Evolutionary conservation across 2,329 filamentous ascomycete genomes (phyloP).

Genomic region (Sphaceloma murrayae): DNA sequence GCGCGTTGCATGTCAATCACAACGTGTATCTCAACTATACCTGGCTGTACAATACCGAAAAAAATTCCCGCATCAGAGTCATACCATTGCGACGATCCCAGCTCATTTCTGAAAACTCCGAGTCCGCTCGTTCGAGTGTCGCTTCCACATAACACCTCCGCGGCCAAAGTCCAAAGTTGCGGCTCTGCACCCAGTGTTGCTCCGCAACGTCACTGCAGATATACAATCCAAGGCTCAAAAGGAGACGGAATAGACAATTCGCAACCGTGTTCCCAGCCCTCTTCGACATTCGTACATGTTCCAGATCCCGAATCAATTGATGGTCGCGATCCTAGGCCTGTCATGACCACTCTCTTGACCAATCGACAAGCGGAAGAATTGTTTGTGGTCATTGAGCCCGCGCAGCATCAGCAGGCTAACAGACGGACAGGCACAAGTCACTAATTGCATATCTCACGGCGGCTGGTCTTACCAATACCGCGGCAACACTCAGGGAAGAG

Average conservation of each 20-base stretch:
- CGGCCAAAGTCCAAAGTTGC: no score
- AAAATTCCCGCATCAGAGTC: neutral
- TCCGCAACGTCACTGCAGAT: slow-evolving; percentile 10
- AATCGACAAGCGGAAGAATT: slow-evolving; percentile 78
- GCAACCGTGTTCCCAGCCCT: neutral
- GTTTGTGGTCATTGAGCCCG: slow-evolving; percentile 45
- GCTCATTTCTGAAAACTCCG: neutral
- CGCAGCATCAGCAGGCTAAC: slow-evolving; percentile 24
- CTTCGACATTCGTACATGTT: neutral
- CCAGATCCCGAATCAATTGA: neutral
- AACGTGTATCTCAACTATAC: slow-evolving; percentile 7
- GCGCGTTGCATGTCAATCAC: slow-evolving; percentile 1
- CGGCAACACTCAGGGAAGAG: slow-evolving; percentile 65
- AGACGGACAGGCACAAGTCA: slow-evolving; percentile 66
- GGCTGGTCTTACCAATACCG: slow-evolving; percentile 59
- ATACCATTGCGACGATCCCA: neutral
- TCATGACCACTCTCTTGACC: slow-evolving; percentile 68
- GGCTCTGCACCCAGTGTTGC: slow-evolving; percentile 5
- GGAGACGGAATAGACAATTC: neutral
- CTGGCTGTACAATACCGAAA: neutral
- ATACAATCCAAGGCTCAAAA: neutral
- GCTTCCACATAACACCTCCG: no score
- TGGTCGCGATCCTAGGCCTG: neutral
- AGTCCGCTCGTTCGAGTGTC: no score
- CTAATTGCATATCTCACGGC: slow-evolving; percentile 81